phyloP scores from a whole-genome alignment of 1,284 basidiomycete genomes.

The Rhodotorula sp. region DNA sequence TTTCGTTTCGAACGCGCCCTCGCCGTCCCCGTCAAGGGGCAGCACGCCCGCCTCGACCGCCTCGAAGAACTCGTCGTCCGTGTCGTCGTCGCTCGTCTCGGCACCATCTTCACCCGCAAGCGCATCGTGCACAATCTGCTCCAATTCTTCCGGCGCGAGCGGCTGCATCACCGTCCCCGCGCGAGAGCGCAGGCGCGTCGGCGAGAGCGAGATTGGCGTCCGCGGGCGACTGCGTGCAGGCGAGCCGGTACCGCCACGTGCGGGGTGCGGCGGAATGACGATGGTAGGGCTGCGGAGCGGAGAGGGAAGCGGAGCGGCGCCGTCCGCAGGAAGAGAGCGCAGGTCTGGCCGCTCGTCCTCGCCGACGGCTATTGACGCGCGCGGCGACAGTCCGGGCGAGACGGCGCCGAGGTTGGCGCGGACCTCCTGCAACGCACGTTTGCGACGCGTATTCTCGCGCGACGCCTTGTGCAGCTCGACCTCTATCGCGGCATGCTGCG shows the following conservation, averaged over 20 bases:
- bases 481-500: constrained; percentile 84
- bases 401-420: constrained; percentile 31
- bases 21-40: constrained; percentile 60
- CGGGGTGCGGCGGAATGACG: neutral
- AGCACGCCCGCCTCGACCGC: constrained; percentile 83
- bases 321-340: constrained; percentile 14
- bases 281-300: constrained; percentile 10
- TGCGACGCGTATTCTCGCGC: constrained; percentile 54
- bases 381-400: constrained; percentile 19
- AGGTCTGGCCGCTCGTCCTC: constrained; percentile 9
- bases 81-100: constrained; percentile 62
- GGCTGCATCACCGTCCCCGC: constrained; percentile 31
- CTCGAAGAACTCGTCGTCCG: constrained; percentile 97
- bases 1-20: constrained; percentile 10
- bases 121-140: constrained; percentile 35
- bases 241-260: neutral
- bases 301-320: constrained; percentile 14
- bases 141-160: constrained; percentile 31
- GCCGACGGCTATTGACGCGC: constrained; percentile 1
- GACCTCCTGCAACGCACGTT: constrained; percentile 52
- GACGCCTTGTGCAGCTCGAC: constrained; percentile 61
- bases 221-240: constrained; percentile 9
- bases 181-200: constrained; percentile 15
- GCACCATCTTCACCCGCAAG: constrained; percentile 34
- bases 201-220: constrained; percentile 24